A percentile compares a stretch with the other conserved stretches of the same genome.
These are phyloP conservation scores for Leccinum subfulvum DNA, from an alignment of 1,284 basidiomycete genomes.

Conservation along the genomic window DNA sequence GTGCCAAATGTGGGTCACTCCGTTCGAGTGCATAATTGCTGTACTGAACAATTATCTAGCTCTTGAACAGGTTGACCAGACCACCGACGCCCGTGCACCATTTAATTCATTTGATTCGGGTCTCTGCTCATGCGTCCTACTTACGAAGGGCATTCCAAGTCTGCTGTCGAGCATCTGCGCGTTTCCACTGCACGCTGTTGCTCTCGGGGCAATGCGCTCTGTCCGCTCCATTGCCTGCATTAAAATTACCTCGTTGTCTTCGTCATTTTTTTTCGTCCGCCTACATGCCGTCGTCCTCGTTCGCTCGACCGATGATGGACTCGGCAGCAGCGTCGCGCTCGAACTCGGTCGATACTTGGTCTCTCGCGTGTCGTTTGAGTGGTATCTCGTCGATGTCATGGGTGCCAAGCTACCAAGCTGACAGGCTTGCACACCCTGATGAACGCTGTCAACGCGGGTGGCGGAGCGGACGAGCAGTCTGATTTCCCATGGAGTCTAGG, in stretches of 20 bases:
- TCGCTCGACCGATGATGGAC: neutral
- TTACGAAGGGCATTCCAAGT: too few relatives aligned
- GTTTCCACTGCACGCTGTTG: too few relatives aligned
- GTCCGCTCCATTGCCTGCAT: slow-evolving; percentile 69
- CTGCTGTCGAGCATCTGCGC: too few relatives aligned
- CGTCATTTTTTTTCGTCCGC: too few relatives aligned
- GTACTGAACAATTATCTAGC: too few relatives aligned
- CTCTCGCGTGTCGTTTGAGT: neutral
- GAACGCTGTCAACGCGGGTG: neutral
- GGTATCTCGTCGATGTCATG: too few relatives aligned
- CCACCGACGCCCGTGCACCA: too few relatives aligned
- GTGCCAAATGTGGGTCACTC: too few relatives aligned
- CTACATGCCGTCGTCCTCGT: neutral
- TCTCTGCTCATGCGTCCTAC: too few relatives aligned
- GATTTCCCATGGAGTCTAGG: neutral
- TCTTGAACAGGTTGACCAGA: too few relatives aligned
- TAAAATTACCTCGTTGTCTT: neutral
- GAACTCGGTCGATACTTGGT: neutral
- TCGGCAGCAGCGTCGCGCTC: neutral
- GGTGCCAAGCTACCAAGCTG: neutral
- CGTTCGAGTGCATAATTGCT: too few relatives aligned
- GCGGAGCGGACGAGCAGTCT: neutral
- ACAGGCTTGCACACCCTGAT: neutral
- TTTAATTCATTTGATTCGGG: too few relatives aligned
- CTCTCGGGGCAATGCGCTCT: slow-evolving; percentile 63